Evolutionary conservation across 179 eudicot genomes (phyloP), one percentile per base, ranked within the genome.

Genomic region (Sideroxylon spinosum): DNA sequence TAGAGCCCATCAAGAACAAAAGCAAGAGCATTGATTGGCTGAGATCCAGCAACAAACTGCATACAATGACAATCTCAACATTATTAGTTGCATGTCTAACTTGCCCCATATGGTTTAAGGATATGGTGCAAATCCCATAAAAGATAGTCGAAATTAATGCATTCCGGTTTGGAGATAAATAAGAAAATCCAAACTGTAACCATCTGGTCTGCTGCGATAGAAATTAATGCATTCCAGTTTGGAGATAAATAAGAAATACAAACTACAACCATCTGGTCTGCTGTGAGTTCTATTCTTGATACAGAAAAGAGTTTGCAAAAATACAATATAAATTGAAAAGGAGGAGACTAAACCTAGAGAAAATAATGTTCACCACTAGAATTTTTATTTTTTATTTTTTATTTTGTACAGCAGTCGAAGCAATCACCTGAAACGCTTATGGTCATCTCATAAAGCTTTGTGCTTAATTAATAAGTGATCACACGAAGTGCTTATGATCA

Each of bases 11-110:
- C 98, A 76, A 95, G 73, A 79, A 95, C 93, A 88, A 95, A 95
- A 70, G 98, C 98, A 64, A 95, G 78, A 26, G 98, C 98, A 82
- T 95, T 95, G 50, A 95, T 82, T 73, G 97, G 97, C 82, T 93
- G 98, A 76, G 97, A 89, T 79, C 92, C 98, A 60, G 95, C 97
- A 64, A 95, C 97, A 85, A 95, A 95, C 98, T 95, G 86, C 83
- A 85, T 46, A 81, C 14, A 22, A 77, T n/a, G 23, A 50, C 16
- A n/a, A 64, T 23, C 37, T 10, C 28, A 28, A 68, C 55, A 49
- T 22, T 60, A 29, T 6, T n/a, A n/a, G 66, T 44, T 22, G 78
- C 55, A 11, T 60, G 50, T 37, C 61, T n/a, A 32, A 29, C 68
- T 75, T 61, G 44, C 59, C 25, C 74, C 65, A 32, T 23, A 19